Conservation (phyloP, 495 filamentous ascomycete species). For the Collariella sp. region DNA sequence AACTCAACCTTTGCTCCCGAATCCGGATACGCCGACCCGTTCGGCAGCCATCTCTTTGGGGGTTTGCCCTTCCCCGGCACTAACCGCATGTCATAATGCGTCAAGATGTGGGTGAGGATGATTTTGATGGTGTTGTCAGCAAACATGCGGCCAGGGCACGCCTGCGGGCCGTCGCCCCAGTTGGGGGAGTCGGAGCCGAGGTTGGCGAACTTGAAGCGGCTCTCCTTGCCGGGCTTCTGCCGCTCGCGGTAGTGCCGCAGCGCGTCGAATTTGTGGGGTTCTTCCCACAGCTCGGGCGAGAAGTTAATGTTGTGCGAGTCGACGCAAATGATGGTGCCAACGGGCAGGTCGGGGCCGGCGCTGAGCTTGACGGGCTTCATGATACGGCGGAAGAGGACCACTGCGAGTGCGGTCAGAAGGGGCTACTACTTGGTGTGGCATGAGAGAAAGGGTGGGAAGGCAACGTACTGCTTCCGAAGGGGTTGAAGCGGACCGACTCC, state of each 20-base stretch:
- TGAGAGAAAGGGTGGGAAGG: too few relatives aligned
- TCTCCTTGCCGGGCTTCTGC: neutral
- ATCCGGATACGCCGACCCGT: neutral
- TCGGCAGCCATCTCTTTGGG: neutral
- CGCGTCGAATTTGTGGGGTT: neutral
- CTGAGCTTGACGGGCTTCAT: neutral
- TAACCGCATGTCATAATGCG: neutral
- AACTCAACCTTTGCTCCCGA: neutral
- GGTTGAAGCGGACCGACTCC: slow-evolving; percentile 11
- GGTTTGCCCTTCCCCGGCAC: neutral
- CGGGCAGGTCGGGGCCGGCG: neutral
- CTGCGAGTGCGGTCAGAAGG: too few relatives aligned
- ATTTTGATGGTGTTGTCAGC: neutral
- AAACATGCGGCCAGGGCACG: neutral
- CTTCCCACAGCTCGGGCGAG: neutral
- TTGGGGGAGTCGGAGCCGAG: neutral
- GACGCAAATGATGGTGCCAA: neutral
- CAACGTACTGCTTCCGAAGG: neutral
- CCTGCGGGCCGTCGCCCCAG: neutral
- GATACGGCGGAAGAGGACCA: neutral
- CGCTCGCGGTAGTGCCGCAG: neutral
- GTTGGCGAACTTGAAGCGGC: neutral
- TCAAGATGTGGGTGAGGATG: neutral
- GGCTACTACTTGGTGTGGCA: too few relatives aligned
- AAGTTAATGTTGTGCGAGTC: neutral